phyloP scores from a whole-genome alignment of 73 alveolate genomes.

The Paramecium octaurelia region DNA sequence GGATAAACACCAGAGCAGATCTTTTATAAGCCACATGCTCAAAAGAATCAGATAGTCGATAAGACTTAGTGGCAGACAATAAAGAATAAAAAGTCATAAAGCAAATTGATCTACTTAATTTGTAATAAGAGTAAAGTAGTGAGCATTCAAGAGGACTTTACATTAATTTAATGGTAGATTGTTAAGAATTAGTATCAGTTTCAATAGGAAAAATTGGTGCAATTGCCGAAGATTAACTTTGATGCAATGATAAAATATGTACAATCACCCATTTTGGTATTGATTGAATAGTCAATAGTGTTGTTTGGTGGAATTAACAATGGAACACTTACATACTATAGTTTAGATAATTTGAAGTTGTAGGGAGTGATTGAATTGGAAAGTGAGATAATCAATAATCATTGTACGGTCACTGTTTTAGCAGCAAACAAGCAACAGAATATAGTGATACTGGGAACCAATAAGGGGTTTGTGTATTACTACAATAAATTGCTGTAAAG shows the following conservation, averaged over 20 bases:
- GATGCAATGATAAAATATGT: neutral
- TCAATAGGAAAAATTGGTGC: neutral
- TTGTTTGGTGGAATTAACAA: neutral
- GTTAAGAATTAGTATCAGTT: neutral
- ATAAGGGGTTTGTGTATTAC: neutral
- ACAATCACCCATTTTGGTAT: neutral
- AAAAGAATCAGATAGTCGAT: neutral
- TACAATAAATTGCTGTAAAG: neutral
- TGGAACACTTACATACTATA: neutral
- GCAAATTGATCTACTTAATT: neutral
- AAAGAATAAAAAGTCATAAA: neutral
- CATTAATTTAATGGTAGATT: neutral
- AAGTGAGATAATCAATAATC: neutral
- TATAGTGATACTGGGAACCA: neutral
- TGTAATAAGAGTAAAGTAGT: neutral
- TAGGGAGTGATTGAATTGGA: neutral
- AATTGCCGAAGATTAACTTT: neutral
- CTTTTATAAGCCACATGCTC: conserved; percentile 63
- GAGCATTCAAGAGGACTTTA: neutral
- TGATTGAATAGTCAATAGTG: neutral
- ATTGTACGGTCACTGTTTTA: neutral
- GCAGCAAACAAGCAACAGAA: neutral
- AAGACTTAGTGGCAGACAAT: neutral
- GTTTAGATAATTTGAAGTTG: neutral
- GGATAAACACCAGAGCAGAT: conserved; percentile 91